Evolutionary conservation across 192 early-diverging fungal species (phyloP).

Genomic region (Diversispora eburnea): DNA sequence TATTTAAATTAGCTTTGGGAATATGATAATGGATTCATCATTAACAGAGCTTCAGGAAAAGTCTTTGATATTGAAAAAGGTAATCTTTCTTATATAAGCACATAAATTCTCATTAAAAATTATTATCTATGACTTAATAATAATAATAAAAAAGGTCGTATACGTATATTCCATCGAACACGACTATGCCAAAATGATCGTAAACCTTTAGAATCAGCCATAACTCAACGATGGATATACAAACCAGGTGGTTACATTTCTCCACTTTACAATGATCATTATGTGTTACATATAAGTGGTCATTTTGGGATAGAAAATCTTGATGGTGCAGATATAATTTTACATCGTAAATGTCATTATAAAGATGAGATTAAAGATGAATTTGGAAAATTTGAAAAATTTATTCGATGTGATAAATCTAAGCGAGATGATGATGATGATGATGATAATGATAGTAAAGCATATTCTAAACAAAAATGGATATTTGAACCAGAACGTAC

Average conservation of each 20-base stretch:
- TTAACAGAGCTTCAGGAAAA: slow-evolving; percentile 39
- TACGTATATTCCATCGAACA: slow-evolving; percentile 23
- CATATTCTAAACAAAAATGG: too few relatives aligned
- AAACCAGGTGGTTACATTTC: slow-evolving; percentile 1
- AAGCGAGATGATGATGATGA: too few relatives aligned
- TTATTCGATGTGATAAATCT: too few relatives aligned
- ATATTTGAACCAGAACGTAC: background rate
- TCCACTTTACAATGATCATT: background rate
- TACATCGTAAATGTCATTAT: too few relatives aligned
- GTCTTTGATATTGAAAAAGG: slow-evolving; percentile 37
- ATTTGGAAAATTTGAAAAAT: too few relatives aligned
- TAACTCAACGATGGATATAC: slow-evolving; percentile 9
- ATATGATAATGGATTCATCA: slow-evolving; percentile 33
- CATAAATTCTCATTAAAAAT: too few relatives aligned
- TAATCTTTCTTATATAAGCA: background rate
- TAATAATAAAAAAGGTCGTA: slow-evolving; percentile 29
- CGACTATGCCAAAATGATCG: slow-evolving; percentile 6
- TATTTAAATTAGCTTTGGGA: slow-evolving; percentile 34
- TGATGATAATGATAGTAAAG: too few relatives aligned
- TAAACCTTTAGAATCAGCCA: background rate
- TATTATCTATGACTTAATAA: background rate
- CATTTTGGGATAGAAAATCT: background rate
- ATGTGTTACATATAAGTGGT: background rate
- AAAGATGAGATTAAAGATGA: too few relatives aligned
- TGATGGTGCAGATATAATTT: background rate